These are phyloP conservation scores for Sclerotinia trifoliorum DNA, from an alignment of 2,329 filamentous ascomycete species.

Conservation along the genomic window DNA sequence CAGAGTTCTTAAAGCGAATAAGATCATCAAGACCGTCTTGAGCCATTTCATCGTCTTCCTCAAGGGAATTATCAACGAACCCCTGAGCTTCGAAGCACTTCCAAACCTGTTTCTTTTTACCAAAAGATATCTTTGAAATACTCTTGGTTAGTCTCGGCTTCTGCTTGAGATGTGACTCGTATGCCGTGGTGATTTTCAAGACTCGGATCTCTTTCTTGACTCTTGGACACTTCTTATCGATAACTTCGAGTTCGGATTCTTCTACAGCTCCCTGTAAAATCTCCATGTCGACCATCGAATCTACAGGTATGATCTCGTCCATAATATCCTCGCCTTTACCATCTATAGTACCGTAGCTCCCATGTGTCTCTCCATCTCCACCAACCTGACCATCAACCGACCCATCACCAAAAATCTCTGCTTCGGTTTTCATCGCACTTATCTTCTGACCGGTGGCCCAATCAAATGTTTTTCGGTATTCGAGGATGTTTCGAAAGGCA, in stretches of 20 bases:
- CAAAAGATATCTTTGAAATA: not conserved
- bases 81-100: not conserved
- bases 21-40: constrained; percentile 7
- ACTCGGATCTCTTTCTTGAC: not conserved
- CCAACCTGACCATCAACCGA: not conserved
- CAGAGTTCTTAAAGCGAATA: not conserved
- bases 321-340: not conserved
- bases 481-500: constrained; percentile 30
- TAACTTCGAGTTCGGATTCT: too few relatives aligned
- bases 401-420: constrained; percentile 12
- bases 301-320: too few relatives aligned
- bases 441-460: constrained; percentile 39
- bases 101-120: not conserved
- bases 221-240: not conserved
- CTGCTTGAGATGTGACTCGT: not conserved
- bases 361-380: not conserved
- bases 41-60: not conserved
- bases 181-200: constrained; percentile 7
- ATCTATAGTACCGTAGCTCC: not conserved
- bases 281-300: not conserved
- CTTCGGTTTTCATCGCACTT: constrained; percentile 2
- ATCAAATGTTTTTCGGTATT: constrained; percentile 32
- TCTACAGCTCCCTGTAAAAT: not conserved
- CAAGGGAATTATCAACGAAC: not conserved
- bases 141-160: constrained; percentile 1